These are phyloP conservation scores for Oemleria cerasiformis DNA, from an alignment of 306 rosid genomes.

Conservation along the genomic window DNA sequence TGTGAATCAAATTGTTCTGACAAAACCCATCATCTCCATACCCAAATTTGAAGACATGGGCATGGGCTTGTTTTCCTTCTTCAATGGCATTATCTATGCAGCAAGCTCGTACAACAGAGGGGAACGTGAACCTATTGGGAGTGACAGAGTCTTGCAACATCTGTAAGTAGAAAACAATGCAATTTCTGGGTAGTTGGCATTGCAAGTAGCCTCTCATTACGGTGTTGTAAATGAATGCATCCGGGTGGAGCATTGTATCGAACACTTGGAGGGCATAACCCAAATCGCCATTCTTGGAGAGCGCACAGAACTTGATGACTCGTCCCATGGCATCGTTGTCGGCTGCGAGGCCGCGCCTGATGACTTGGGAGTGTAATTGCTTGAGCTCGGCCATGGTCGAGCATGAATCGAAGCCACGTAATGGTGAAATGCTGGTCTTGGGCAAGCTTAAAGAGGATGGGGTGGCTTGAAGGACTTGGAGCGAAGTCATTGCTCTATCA, in stretches of 20 bases:
- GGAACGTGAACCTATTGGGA: slow-evolving; percentile 56
- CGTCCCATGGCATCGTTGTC: slow-evolving; percentile 52
- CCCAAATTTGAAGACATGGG: slow-evolving; percentile 57
- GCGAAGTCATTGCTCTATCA: slow-evolving; percentile 9
- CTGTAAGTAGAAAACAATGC: slow-evolving; percentile 38
- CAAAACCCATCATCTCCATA: slow-evolving; percentile 34
- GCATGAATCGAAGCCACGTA: slow-evolving; percentile 26
- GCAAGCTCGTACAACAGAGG: slow-evolving; percentile 47
- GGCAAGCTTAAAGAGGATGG: slow-evolving; percentile 11
- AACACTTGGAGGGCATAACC: slow-evolving; percentile 51
- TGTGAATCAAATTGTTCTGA: slow-evolving; percentile 43
- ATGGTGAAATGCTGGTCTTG: slow-evolving; percentile 13
- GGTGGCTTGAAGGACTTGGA: slow-evolving; percentile 23
- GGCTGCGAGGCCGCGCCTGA: slow-evolving; percentile 51
- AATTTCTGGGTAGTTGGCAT: slow-evolving; percentile 21
- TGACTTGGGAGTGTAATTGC: slow-evolving; percentile 53
- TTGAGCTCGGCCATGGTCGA: slow-evolving; percentile 51
- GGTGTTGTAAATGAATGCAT: slow-evolving; percentile 58
- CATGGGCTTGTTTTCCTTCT: slow-evolving; percentile 53
- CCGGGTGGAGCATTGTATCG: slow-evolving; percentile 41
- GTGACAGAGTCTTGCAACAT: slow-evolving; percentile 41
- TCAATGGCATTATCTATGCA: slow-evolving; percentile 16
- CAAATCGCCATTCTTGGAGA: slow-evolving; percentile 38
- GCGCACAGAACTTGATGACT: slow-evolving; percentile 48
- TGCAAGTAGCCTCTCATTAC: slow-evolving; percentile 40